Evolutionary conservation across 768 basidiomycete genomes (phyloP).

Genomic region (Mycena alexandri): DNA sequence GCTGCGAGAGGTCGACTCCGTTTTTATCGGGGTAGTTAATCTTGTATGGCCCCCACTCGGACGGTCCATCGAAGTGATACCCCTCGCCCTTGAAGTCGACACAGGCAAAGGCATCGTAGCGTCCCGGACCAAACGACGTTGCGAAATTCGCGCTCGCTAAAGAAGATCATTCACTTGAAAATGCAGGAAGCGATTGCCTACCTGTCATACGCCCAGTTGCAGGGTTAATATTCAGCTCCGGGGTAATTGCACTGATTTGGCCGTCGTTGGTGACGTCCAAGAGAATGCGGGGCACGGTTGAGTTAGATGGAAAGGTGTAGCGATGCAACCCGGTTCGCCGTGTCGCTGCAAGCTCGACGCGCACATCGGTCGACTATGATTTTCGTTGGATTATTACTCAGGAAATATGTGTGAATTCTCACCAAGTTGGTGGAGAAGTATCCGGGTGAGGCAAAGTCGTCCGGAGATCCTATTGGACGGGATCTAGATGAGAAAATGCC

Average conservation of each 20-base stretch:
- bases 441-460: constrained; percentile 74
- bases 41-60: constrained; percentile 69
- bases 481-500: not conserved
- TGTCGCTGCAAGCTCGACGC: constrained; percentile 71
- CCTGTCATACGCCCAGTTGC: constrained; percentile 65
- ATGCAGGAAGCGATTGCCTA: not conserved
- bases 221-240: constrained; percentile 62
- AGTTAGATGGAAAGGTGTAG: constrained; percentile 65
- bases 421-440: constrained; percentile 76
- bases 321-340: constrained; percentile 71
- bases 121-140: constrained; percentile 70
- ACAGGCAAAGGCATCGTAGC: constrained; percentile 70
- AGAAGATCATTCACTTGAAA: constrained; percentile 40
- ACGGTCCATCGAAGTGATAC: constrained; percentile 58
- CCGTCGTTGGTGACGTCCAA: constrained; percentile 77
- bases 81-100: constrained; percentile 71
- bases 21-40: constrained; percentile 62
- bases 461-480: constrained; percentile 59
- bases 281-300: constrained; percentile 63
- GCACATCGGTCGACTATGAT: constrained; percentile 64
- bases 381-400: not conserved
- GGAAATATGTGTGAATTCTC: constrained; percentile 17
- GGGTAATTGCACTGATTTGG: constrained; percentile 62
- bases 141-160: constrained; percentile 58
- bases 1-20: constrained; percentile 58